Evolutionary conservation across 345 rosid genomes (phyloP).

Genomic region (Erodium maritimum): DNA sequence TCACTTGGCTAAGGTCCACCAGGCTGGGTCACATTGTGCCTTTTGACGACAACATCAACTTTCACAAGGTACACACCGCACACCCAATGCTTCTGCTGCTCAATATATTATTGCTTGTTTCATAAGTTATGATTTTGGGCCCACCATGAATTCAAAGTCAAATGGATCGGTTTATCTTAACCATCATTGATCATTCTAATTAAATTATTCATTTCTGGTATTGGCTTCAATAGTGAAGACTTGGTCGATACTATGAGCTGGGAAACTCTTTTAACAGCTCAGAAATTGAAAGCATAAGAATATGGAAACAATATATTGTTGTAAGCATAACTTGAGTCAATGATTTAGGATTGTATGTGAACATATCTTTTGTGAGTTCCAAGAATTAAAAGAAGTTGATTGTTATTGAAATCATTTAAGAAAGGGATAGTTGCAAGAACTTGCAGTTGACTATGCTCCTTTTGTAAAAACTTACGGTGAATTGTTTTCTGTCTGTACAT

Average conservation of each 20-base stretch:
- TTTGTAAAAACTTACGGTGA: too few species aligned
- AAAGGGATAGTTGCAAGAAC: too few species aligned
- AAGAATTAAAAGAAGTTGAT: too few species aligned
- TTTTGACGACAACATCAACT: constrained; percentile 95
- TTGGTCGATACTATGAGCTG: not conserved
- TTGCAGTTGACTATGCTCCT: too few species aligned
- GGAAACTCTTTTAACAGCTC: not conserved
- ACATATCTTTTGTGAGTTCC: too few species aligned
- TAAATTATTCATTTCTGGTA: not conserved
- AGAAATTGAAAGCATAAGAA: too few species aligned
- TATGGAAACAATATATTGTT: too few species aligned
- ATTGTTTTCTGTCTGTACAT: too few species aligned
- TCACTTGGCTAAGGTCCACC: constrained; percentile 91
- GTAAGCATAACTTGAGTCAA: too few species aligned
- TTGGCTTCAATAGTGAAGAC: not conserved
- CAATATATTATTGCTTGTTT: constrained; percentile 15
- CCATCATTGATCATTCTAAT: not conserved
- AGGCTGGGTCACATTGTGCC: constrained; percentile 61
- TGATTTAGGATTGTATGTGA: too few species aligned
- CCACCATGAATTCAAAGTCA: constrained; percentile 18
- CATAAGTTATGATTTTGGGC: constrained; percentile 23
- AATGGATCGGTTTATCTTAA: constrained; percentile 13
- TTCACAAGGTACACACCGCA: constrained; percentile 67
- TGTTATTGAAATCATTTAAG: too few species aligned
- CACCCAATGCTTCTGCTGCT: not conserved